phyloP scores from a whole-genome alignment of 352 stramenopile genomes.

The Thalassiosira hispida region DNA sequence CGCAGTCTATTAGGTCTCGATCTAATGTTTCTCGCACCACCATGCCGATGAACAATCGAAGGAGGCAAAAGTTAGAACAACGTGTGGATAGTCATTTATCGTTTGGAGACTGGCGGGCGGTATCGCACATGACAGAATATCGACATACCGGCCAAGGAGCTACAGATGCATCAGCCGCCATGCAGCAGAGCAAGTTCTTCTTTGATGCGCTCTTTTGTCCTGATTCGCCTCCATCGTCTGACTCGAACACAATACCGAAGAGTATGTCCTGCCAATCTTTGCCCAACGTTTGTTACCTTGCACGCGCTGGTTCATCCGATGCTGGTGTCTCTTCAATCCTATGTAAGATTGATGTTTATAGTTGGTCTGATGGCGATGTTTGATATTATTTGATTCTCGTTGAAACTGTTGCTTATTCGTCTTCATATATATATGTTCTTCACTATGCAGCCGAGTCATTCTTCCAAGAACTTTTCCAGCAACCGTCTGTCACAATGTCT shows the following conservation, averaged over 20 bases:
- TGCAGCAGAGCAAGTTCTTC: conserved; percentile 34
- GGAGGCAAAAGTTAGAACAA: conserved; percentile 17
- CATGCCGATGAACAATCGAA: conserved; percentile 26
- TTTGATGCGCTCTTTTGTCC: conserved; percentile 35
- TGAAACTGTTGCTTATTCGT: no score
- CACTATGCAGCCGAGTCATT: conserved; percentile 18
- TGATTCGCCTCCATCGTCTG: conserved; percentile 5
- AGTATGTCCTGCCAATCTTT: conserved; percentile 21
- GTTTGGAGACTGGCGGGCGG: conserved; percentile 40
- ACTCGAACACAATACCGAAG: conserved; percentile 9
- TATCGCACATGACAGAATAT: conserved; percentile 25
- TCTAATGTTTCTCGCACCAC: conserved; percentile 18
- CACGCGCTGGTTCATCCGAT: conserved; percentile 8
- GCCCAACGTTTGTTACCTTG: not conserved
- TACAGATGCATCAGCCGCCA: conserved; percentile 23
- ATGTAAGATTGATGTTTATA: conserved; percentile 6
- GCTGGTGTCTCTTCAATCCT: conserved; percentile 11
- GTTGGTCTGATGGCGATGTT: no score
- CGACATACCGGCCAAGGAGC: not conserved
- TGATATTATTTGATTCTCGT: no score
- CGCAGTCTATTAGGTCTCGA: not conserved
- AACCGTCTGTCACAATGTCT: conserved; percentile 1
- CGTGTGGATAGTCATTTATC: conserved; percentile 6
- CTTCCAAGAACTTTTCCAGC: not conserved
- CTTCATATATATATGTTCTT: not conserved